Evolutionary conservation across 306 rosid species (phyloP), one percentile per base, ranked within the genome.

Genomic region (Prosopis cineraria): DNA sequence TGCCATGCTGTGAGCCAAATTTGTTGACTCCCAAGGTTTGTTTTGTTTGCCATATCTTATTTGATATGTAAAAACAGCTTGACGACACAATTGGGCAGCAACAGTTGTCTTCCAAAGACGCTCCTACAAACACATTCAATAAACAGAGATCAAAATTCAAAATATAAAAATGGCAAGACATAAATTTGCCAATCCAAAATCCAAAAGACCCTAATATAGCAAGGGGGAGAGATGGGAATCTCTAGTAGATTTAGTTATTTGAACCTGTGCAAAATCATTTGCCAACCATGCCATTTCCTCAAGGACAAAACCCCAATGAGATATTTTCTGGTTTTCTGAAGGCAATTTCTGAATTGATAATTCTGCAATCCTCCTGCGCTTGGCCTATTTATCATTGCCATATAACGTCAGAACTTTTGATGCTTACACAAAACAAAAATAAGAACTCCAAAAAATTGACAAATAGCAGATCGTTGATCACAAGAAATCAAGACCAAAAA

Each of bases 211-310:
- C 30, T 25, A 30, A 44, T 3, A 64, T 37, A 58, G 33, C 19
- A 31, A 13, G 5, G 53, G 44, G 2, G 25, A 12, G 22, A 19
- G 22, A 22, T 50, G 27, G 20, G 9, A 55, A 48, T 53, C 70
- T n/a, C 39, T 12, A 12, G 34, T 12, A 70, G 14, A 59, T 70
- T 34, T 44, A 79, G 31, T 77, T 82, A 75, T 68, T 72, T 75
- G 66, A 73, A 85, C 98, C 96, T 93, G 98, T 1, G 89, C 90
- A 93, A 93, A 90, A 93, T 93, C 98, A 82, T 93, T 93, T 52
- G 98, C 96, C 90, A 93, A 64, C 98, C 98, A 93, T 27, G 87
- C 84, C 94, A 93, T 88, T 85, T 93, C 98, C 82, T 90, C 98
- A 33, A 93, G 92, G 65, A 93, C 93, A 80, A 87, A 93, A 82